Evolutionary conservation across 345 rosid species (phyloP), one percentile per base, ranked within the genome.

Genomic region (Eutrema japonicum): DNA sequence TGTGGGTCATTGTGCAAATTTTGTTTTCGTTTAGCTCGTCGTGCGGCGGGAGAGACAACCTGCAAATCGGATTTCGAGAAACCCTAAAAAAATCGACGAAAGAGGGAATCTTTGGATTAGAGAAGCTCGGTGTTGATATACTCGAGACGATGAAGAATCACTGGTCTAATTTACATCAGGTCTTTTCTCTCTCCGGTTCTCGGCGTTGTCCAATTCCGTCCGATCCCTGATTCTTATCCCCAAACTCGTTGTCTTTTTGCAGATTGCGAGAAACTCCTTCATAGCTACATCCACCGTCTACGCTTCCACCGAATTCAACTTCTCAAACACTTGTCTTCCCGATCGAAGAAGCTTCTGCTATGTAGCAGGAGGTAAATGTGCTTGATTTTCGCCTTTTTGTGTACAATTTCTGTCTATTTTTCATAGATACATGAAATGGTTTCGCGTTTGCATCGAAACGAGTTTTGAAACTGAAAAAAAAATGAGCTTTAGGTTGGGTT

Each of bases 121-220:
- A 42, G 74, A 75, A 41, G 42, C 43, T 33, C 18, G 12, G 10
- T 6, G 14, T 55, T 33, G 26, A n/a, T 55, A 26, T 33, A 33
- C 12, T 27, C 11, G 65, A 49, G 64, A 73, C 36, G 55, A 79
- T 79, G 82, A 78, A 62, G 47, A 57, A n/a, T 41, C 40, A 78
- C 3, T 74, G 68, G 78, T 70, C 64, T 38, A 73, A 68, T n/a
- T 46, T 79, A 32, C 76, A 75, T 32, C 68, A 69, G 71, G 74
- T 78, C 52, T 14, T 14, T 56, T 38, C 30, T 48, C 35, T 77
- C 65, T 37, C n/a, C 0, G 3, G 8, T 45, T 35, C 5, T 59
- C 40, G 10, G 8, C 37, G 45, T 18, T 29, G n/a, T 51, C 5
- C 16, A 35, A 46, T 51, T 54, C 29, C 10, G 27, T 9, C 2